Evolutionary conservation across 202 grass and related monocot genomes (phyloP).

Genomic region (Eragrostis tef): DNA sequence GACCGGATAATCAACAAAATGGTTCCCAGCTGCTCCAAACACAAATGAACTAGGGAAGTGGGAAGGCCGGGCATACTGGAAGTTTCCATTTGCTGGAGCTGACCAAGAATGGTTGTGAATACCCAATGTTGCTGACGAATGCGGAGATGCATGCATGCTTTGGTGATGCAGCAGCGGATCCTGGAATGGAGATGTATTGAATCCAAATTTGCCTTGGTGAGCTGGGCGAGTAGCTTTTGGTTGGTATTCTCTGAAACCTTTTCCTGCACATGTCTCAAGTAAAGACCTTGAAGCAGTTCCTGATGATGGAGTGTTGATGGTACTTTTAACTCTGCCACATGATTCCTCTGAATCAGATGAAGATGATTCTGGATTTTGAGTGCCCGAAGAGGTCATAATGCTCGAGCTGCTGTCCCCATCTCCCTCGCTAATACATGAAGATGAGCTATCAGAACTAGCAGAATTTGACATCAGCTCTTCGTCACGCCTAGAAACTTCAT

Average conservation of each 20-base stretch:
- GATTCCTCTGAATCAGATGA: constrained; percentile 92
- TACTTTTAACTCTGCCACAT: constrained; percentile 54
- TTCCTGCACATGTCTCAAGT: constrained; percentile 55
- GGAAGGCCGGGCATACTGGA: constrained; percentile 56
- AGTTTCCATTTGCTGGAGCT: constrained; percentile 63
- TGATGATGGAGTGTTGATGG: constrained; percentile 46
- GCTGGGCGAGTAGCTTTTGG: constrained; percentile 41
- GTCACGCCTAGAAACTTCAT: constrained; percentile 44
- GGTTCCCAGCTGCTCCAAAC: constrained; percentile 54
- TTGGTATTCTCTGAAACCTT: constrained; percentile 61
- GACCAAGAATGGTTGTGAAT: constrained; percentile 66
- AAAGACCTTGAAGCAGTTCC: constrained; percentile 57
- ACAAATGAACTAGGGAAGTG: constrained; percentile 56
- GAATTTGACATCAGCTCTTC: constrained; percentile 51
- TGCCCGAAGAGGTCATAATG: constrained; percentile 71
- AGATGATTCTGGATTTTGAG: constrained; percentile 72
- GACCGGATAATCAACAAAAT: constrained; percentile 57
- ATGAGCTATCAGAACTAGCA: constrained; percentile 66
- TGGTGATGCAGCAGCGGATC: constrained; percentile 49
- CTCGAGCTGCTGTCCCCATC: constrained; percentile 70
- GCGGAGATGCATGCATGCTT: constrained; percentile 51
- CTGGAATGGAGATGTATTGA: constrained; percentile 39
- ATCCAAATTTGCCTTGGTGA: constrained; percentile 49
- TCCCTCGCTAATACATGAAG: constrained; percentile 75
- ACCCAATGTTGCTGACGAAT: constrained; percentile 56